Percentiles rank a stretch among this genome's conserved stretches.
phyloP scores from a whole-genome alignment of 2,329 filamentous ascomycete genomes.

The Diaporthe aspalathi region DNA sequence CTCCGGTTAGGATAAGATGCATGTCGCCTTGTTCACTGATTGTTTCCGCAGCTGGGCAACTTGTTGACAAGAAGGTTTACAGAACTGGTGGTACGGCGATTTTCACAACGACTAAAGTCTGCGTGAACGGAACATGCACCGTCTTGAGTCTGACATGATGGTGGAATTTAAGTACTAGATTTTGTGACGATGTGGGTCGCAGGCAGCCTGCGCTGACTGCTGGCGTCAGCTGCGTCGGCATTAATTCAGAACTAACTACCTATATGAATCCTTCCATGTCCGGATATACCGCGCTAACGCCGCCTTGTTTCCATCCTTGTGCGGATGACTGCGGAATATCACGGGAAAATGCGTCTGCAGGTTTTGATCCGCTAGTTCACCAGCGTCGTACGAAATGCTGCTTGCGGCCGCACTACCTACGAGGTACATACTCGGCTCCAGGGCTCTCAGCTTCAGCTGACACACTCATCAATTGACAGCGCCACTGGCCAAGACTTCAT shows the following conservation, averaged over 20 bases:
- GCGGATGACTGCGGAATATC: too few relatives aligned
- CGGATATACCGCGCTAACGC: neutral
- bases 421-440: too few relatives aligned
- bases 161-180: neutral
- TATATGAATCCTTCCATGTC: neutral
- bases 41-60: neutral
- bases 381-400: too few relatives aligned
- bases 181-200: neutral
- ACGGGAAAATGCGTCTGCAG: slow-evolving; percentile 10
- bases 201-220: slow-evolving; percentile 5
- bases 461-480: neutral
- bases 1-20: slow-evolving; percentile 76
- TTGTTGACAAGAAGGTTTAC: neutral
- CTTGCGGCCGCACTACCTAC: too few relatives aligned
- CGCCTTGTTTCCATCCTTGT: too few relatives aligned
- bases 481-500: neutral
- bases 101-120: too few relatives aligned
- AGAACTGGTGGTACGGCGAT: too few relatives aligned
- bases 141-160: neutral
- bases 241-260: neutral
- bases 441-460: too few relatives aligned
- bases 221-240: slow-evolving; percentile 12
- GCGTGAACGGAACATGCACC: too few relatives aligned
- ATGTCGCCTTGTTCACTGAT: slow-evolving; percentile 49
- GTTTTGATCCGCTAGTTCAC: too few relatives aligned